These are phyloP conservation scores for Fusarium acutatum DNA, from an alignment of 2,329 filamentous ascomycete genomes.

Conservation along the genomic window DNA sequence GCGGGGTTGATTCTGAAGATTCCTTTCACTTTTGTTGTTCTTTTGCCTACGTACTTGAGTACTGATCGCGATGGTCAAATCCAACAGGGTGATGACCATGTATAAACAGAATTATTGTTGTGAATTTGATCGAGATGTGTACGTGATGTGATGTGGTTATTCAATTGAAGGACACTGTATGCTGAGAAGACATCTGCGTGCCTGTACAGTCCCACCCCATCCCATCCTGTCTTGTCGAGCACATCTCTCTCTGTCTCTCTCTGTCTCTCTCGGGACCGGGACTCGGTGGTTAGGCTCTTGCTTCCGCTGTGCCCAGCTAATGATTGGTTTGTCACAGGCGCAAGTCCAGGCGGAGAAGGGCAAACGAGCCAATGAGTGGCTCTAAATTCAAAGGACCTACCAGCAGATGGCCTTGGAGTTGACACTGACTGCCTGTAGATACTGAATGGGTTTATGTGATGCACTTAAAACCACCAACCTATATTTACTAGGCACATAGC, in stretches of 20 bases:
- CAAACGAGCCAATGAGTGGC: conserved; percentile 13
- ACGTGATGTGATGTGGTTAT: not conserved
- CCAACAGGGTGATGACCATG: conserved; percentile 3
- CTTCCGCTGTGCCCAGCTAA: not conserved
- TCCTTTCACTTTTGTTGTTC: conserved; percentile 4
- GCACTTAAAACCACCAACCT: not conserved
- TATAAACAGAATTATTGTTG: not conserved
- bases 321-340: not conserved
- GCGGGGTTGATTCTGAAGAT: conserved; percentile 14
- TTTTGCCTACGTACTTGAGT: conserved; percentile 23
- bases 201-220: not conserved
- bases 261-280: not conserved
- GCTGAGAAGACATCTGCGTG: not conserved
- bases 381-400: conserved; percentile 1
- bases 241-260: not conserved
- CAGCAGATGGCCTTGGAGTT: not conserved
- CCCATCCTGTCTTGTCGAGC: not conserved
- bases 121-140: not conserved
- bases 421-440: not conserved
- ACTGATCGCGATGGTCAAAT: conserved; percentile 11
- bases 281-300: not conserved
- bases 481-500: not conserved
- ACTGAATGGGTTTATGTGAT: not conserved
- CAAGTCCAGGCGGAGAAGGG: not conserved
- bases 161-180: not conserved